These are phyloP conservation scores for Castanea sativa DNA, from an alignment of 306 rosid genomes.

Conservation along the genomic window DNA sequence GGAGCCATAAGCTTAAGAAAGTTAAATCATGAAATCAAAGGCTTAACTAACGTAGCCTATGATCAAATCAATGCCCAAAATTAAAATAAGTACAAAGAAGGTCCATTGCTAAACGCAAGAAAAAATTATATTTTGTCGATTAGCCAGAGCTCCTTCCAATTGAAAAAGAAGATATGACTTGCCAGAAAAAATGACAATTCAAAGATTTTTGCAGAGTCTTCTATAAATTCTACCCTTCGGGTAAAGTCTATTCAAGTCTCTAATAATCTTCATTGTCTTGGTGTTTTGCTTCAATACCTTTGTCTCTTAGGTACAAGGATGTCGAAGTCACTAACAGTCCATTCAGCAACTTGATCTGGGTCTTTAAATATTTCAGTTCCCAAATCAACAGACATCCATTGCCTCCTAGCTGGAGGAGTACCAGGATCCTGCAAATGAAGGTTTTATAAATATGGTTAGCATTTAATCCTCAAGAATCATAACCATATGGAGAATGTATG, in stretches of 20 bases:
- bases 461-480: background rate
- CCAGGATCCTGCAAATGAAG: conserved; percentile 37
- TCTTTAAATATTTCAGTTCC: conserved; percentile 43
- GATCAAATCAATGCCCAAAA: no score
- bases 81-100: no score
- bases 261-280: background rate
- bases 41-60: no score
- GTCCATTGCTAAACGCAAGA: no score
- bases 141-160: no score
- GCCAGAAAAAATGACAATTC: background rate
- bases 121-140: no score
- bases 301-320: conserved; percentile 22
- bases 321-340: conserved; percentile 41
- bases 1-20: no score
- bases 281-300: background rate
- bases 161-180: background rate
- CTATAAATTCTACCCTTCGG: background rate
- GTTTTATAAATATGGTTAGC: background rate
- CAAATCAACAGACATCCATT: conserved; percentile 40
- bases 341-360: conserved; percentile 39
- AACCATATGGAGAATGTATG: background rate
- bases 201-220: background rate
- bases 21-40: no score
- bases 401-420: conserved; percentile 34
- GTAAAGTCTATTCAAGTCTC: background rate